Evolutionary conservation across 2,329 filamentous ascomycete genomes (phyloP).

Genomic region (Ophioceras dolichostomum): DNA sequence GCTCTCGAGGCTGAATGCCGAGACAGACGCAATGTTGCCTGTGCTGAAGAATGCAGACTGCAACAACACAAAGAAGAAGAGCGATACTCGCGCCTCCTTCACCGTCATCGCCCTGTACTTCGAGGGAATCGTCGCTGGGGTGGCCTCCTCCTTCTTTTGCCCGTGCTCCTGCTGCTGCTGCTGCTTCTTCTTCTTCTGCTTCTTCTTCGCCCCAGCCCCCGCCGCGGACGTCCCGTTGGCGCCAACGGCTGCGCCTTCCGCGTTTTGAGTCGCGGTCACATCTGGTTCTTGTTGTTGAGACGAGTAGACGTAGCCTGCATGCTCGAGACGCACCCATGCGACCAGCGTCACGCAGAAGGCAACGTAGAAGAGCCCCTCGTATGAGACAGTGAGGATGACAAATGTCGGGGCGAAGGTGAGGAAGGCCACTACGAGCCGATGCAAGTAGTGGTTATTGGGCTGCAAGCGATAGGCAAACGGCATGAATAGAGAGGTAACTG

Average conservation of each 20-base stretch:
- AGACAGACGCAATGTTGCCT: slow-evolving; percentile 88
- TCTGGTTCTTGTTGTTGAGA: slow-evolving; percentile 11
- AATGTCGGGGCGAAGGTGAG: slow-evolving; percentile 87
- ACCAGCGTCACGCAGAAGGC: slow-evolving; percentile 73
- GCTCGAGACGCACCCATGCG: slow-evolving; percentile 86
- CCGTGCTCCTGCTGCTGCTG: slow-evolving; percentile 7
- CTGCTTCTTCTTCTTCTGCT: not conserved
- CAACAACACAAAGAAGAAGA: slow-evolving; percentile 91
- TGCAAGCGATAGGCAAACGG: slow-evolving; percentile 72
- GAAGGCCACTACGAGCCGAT: slow-evolving; percentile 80
- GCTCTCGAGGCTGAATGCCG: slow-evolving; percentile 85
- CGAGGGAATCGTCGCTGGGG: too few relatives aligned
- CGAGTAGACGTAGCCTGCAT: slow-evolving; percentile 49
- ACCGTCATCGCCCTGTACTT: slow-evolving; percentile 57
- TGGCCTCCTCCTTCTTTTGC: slow-evolving; percentile 5
- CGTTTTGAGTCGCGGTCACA: slow-evolving; percentile 9
- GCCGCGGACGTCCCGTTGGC: not conserved
- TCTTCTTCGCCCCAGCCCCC: not conserved
- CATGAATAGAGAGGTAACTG: slow-evolving; percentile 62
- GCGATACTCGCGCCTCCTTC: slow-evolving; percentile 73
- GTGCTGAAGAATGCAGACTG: slow-evolving; percentile 97
- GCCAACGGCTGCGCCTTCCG: not conserved
- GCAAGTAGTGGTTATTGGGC: slow-evolving; percentile 78
- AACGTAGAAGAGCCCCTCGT: slow-evolving; percentile 93
- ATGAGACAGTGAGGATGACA: slow-evolving; percentile 92